phyloP scores from a whole-genome alignment of 768 basidiomycete species.

The Guyanaporus albipodus region DNA sequence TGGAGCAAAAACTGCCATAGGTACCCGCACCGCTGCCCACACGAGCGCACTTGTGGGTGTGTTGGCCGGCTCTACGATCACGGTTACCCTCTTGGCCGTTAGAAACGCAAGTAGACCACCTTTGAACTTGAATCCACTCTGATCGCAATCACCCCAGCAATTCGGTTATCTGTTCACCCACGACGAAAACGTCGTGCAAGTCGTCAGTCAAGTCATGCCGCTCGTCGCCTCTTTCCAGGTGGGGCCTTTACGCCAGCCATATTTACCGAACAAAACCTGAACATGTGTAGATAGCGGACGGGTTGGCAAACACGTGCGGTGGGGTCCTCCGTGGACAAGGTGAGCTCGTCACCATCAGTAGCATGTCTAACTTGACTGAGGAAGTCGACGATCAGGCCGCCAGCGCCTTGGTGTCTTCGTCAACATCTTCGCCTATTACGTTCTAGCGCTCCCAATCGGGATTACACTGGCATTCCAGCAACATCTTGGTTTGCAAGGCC shows the following conservation, averaged over 20 bases:
- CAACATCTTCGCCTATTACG: slow-evolving; percentile 64
- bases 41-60: slow-evolving; percentile 63
- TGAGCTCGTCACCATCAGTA: slow-evolving; percentile 5
- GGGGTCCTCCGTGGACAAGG: slow-evolving; percentile 49
- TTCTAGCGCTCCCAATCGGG: slow-evolving; percentile 50
- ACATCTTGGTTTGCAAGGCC: slow-evolving; percentile 42
- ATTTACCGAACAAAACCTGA: background rate
- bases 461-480: slow-evolving; percentile 47
- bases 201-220: slow-evolving; percentile 50
- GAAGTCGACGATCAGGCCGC: slow-evolving; percentile 30
- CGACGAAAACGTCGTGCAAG: slow-evolving; percentile 47
- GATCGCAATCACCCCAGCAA: slow-evolving; percentile 31
- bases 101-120: slow-evolving; percentile 45
- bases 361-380: background rate
- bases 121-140: too few species aligned
- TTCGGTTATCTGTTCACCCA: slow-evolving; percentile 70
- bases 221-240: slow-evolving; percentile 55
- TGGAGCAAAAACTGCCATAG: slow-evolving; percentile 48
- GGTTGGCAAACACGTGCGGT: slow-evolving; percentile 50
- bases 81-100: slow-evolving; percentile 51
- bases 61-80: slow-evolving; percentile 52
- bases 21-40: slow-evolving; percentile 57
- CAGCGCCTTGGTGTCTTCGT: slow-evolving; percentile 74
- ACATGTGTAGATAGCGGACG: slow-evolving; percentile 44
- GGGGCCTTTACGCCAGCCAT: background rate